These are phyloP conservation scores for Eucalyptus tenuipes DNA, from an alignment of 345 rosid genomes.

Conservation along the genomic window DNA sequence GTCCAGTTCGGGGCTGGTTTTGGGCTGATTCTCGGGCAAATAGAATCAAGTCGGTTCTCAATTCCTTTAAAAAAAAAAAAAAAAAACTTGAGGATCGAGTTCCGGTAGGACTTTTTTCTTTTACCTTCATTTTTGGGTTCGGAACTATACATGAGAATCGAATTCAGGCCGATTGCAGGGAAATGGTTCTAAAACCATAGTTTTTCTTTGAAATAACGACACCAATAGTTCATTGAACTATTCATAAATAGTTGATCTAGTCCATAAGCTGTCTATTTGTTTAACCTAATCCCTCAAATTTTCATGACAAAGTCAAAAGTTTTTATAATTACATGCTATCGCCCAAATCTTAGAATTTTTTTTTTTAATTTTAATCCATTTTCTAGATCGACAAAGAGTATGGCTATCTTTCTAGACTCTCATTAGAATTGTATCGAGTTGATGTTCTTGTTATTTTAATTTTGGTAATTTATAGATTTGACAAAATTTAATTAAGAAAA, in stretches of 20 bases:
- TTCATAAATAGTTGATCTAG: neutral
- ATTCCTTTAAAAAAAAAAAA: no score
- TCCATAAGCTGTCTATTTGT: neutral
- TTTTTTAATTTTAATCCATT: neutral
- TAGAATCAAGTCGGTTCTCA: neutral
- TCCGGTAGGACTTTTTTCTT: neutral
- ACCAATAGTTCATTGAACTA: neutral
- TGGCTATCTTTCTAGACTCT: neutral
- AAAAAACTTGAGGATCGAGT: neutral
- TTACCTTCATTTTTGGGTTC: neutral
- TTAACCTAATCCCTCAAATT: neutral
- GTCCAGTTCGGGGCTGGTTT: neutral
- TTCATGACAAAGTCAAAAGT: neutral
- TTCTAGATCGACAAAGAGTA: neutral
- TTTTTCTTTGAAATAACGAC: no score
- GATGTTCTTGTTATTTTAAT: neutral
- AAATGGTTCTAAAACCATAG: neutral
- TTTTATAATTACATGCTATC: neutral
- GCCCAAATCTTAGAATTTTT: neutral
- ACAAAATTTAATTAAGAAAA: neutral
- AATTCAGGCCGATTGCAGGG: neutral
- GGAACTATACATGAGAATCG: neutral
- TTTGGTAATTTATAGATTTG: neutral
- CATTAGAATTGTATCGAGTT: neutral
- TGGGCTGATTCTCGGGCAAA: neutral